These are phyloP conservation scores for Termitomyces eurrhizus DNA, from an alignment of 768 basidiomycete species.

Conservation along the genomic window DNA sequence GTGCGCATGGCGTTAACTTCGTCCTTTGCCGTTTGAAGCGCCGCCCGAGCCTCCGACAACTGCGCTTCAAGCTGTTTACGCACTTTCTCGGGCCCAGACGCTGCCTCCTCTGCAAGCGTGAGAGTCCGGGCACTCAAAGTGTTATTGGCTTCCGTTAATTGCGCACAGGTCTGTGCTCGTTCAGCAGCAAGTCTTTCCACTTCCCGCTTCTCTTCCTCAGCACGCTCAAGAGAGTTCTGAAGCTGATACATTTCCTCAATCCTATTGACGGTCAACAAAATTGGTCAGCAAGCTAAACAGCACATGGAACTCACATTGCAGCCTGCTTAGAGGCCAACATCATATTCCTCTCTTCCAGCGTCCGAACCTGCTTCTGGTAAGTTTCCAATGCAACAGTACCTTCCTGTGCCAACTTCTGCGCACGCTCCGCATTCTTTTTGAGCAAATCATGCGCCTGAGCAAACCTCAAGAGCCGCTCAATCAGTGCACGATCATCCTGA, in stretches of 20 bases:
- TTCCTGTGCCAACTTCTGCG: constrained; percentile 87
- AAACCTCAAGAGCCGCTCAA: constrained; percentile 79
- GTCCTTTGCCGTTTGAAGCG: constrained; percentile 59
- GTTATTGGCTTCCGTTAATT: constrained; percentile 79
- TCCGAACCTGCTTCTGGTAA: constrained; percentile 84
- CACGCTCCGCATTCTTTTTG: constrained; percentile 89
- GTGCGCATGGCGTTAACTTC: constrained; percentile 65
- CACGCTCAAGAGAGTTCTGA: constrained; percentile 56
- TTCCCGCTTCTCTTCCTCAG: constrained; percentile 59
- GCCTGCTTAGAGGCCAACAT: constrained; percentile 47
- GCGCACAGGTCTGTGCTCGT: constrained; percentile 68
- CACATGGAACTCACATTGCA: constrained; percentile 43
- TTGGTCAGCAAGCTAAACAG: not conserved
- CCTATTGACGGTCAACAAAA: constrained; percentile 31
- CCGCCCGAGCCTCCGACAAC: constrained; percentile 54
- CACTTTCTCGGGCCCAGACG: constrained; percentile 50
- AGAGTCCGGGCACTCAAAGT: constrained; percentile 69
- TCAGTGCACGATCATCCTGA: constrained; percentile 77
- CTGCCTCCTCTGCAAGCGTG: constrained; percentile 66
- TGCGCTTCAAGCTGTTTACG: constrained; percentile 63
- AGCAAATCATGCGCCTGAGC: constrained; percentile 88
- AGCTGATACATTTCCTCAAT: constrained; percentile 63
- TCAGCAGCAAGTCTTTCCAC: constrained; percentile 66
- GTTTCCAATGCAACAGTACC: constrained; percentile 77
- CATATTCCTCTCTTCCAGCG: constrained; percentile 72